Base-by-base conservation (phyloP, 306 rosid species). In the Quillaja saponaria region DNA sequence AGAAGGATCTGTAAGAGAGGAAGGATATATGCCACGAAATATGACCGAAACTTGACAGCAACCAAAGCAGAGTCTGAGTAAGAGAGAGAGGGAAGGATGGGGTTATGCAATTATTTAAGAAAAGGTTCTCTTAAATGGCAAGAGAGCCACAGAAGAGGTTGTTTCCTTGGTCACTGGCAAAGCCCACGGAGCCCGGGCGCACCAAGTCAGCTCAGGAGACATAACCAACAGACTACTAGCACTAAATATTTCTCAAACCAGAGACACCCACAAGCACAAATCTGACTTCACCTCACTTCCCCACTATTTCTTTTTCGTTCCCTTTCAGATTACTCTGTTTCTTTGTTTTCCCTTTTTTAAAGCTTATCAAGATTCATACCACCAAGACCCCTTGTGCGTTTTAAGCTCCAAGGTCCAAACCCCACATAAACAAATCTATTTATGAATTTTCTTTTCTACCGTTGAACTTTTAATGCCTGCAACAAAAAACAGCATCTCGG, bases 151-250 rank as follows among this genome's bases (percentile, higher is more conserved):
- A 68, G 75, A 83, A 77, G 83, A 76, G 86, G 76, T 63, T 94
- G 99, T 86, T 89, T 94, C 96, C 97, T 85, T 80, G 87, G 97
- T 79, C 91, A 81, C 66, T 90, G 86, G 99, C 97, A 89, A 85
- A 76, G 95, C 91, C 97, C 99, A 81, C 78, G 64, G 91, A 88
- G 95, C 63, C 75, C 90, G 96, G 95, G 78, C 69, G 71, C 77
- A 85, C 79, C 85, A 31, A 83, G 81, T 83, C 79, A 83, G 83
- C 90, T 55, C 55, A 78, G 90, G 96, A 73, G 80, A 92, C 98
- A 92, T 54, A 63, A 72, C 87, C 88, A 84, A 80, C 89, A 89
- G 89, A 82, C 81, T 74, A 74, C 46, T 25, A 76, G 60, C 85
- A 82, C 91, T 84, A 86, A 86, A 80, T 34, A 81, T 84, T 71